Percentiles rank a stretch among this genome's conserved stretches.
phyloP scores from a whole-genome alignment of 768 basidiomycete genomes.

The Lentinula boryana region DNA sequence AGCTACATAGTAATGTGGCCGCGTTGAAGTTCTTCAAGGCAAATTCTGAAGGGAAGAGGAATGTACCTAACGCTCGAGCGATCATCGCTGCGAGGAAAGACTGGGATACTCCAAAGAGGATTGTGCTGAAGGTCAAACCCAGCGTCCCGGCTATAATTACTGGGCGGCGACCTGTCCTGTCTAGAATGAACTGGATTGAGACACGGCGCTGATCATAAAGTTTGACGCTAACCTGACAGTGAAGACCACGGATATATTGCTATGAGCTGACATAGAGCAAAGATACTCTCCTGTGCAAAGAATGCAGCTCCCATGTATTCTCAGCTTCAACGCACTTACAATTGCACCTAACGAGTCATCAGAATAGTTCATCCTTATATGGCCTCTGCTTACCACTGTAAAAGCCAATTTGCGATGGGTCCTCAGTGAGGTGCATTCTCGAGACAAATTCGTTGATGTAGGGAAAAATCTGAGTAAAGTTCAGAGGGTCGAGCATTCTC shows the following conservation, averaged over 20 bases:
- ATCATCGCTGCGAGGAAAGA: conserved; percentile 41
- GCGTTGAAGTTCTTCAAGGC: background rate
- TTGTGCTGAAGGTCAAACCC: conserved; percentile 45
- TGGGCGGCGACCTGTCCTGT: conserved; percentile 57
- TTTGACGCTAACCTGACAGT: conserved; percentile 36
- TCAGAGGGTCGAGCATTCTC: conserved; percentile 53
- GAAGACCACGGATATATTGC: conserved; percentile 63
- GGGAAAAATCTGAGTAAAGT: conserved; percentile 61
- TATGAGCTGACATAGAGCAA: conserved; percentile 53
- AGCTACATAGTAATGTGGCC: conserved; percentile 26
- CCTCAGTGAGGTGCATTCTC: conserved; percentile 47
- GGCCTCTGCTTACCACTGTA: conserved; percentile 65
- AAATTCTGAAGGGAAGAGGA: background rate
- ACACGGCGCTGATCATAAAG: background rate
- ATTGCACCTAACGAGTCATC: background rate
- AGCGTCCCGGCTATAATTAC: conserved; percentile 49
- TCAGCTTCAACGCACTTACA: background rate
- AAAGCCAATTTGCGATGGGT: conserved; percentile 56
- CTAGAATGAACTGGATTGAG: conserved; percentile 22
- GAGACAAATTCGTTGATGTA: conserved; percentile 67
- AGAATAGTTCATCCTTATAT: background rate
- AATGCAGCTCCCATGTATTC: no score
- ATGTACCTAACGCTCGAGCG: conserved; percentile 43
- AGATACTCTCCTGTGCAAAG: conserved; percentile 51
- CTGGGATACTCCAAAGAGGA: conserved; percentile 53